These are phyloP conservation scores for Mycena pura DNA, from an alignment of 768 basidiomycete species.

Conservation along the genomic window DNA sequence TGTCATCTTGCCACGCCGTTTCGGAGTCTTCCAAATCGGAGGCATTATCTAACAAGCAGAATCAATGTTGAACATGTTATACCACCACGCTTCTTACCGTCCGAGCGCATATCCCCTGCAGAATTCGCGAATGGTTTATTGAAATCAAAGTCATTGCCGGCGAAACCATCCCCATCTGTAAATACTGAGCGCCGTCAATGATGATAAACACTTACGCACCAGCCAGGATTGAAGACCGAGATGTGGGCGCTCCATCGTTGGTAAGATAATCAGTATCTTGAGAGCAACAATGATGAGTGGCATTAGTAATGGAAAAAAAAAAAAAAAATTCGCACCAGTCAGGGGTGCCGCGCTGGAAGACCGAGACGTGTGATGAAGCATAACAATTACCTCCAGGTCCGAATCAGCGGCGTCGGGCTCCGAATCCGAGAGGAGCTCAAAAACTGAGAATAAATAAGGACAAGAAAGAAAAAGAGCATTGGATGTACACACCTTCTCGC, in stretches of 20 bases:
- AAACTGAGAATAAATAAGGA: too few relatives aligned
- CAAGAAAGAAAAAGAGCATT: too few relatives aligned
- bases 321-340: neutral
- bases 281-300: too few relatives aligned
- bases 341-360: neutral
- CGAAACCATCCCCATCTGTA: neutral
- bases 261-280: too few relatives aligned
- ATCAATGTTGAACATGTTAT: neutral
- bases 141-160: neutral
- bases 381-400: neutral
- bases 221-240: too few relatives aligned
- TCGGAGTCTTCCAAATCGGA: neutral
- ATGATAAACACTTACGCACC: neutral
- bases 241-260: too few relatives aligned
- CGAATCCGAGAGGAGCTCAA: conserved; percentile 9
- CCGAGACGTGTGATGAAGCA: neutral
- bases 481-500: too few relatives aligned
- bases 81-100: neutral
- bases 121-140: neutral
- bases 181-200: neutral
- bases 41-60: neutral
- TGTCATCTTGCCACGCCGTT: conserved; percentile 7
- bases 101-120: neutral
- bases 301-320: neutral
- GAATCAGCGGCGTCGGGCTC: neutral